Evolutionary conservation across 2,329 filamentous ascomycete species (phyloP).

Genomic region (Achaetomium macrosporum): DNA sequence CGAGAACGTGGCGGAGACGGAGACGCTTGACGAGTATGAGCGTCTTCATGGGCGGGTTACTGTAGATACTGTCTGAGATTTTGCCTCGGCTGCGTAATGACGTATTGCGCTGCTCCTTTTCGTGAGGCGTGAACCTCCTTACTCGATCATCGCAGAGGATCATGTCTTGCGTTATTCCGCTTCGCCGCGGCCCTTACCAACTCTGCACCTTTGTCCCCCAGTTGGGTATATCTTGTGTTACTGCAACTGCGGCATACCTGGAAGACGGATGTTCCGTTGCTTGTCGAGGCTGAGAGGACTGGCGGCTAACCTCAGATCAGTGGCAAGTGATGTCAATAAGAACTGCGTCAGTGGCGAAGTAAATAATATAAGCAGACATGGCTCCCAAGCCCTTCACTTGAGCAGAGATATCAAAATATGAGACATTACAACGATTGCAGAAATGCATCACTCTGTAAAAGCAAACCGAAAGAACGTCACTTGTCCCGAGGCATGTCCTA

Average conservation of each 20-base stretch:
- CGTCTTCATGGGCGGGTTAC: neutral
- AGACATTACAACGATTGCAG: conserved; percentile 1
- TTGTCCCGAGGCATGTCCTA: conserved; percentile 4
- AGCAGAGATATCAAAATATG: conserved; percentile 4
- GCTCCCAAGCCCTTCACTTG: no score
- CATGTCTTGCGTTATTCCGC: conserved; percentile 4
- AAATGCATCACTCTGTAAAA: conserved; percentile 6
- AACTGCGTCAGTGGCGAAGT: conserved; percentile 4
- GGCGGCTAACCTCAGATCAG: neutral
- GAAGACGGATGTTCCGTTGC: conserved; percentile 6
- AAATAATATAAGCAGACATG: conserved; percentile 8
- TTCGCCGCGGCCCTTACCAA: conserved; percentile 1
- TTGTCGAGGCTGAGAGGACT: neutral
- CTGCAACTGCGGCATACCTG: conserved; percentile 12
- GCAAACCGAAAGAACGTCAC: conserved; percentile 6
- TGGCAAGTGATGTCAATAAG: conserved; percentile 4
- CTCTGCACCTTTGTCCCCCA: conserved; percentile 9
- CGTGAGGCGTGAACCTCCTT: conserved; percentile 2
- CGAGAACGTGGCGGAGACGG: neutral
- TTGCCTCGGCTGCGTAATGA: neutral
- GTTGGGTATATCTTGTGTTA: conserved; percentile 9
- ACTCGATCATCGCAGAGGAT: conserved; percentile 1
- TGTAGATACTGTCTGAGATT: neutral
- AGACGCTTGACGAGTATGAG: neutral
- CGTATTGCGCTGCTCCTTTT: neutral